Conservation (phyloP, 805 yeast genomes). For the Clavispora fructus region DNA sequence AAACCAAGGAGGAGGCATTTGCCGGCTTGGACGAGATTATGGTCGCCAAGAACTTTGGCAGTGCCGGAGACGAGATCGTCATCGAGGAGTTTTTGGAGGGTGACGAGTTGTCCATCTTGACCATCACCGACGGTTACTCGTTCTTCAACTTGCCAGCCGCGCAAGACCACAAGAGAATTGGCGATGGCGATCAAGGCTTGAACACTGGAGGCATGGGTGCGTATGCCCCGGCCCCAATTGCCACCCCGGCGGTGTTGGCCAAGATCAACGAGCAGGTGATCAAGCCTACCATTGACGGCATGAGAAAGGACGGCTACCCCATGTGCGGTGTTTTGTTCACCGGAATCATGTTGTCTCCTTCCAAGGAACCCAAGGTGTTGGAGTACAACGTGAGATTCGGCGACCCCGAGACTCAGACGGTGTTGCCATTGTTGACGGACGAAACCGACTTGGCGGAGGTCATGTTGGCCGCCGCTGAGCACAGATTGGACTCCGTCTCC, state of each 20-base stretch:
- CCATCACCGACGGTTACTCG: conserved; percentile 91
- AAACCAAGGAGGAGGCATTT: conserved; percentile 75
- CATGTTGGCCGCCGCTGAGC: conserved; percentile 90
- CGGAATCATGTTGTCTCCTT: conserved; percentile 84
- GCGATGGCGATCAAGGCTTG: conserved; percentile 88
- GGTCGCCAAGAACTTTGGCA: conserved; percentile 84
- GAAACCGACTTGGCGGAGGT: conserved; percentile 92
- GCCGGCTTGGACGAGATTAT: conserved; percentile 81
- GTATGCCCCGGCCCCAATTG: conserved; percentile 96
- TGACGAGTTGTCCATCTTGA: conserved; percentile 89
- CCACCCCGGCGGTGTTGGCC: conserved; percentile 66
- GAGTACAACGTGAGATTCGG: conserved; percentile 98
- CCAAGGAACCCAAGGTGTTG: conserved; percentile 82
- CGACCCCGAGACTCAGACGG: conserved; percentile 98
- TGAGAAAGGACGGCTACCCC: conserved; percentile 93
- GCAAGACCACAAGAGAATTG: conserved; percentile 95
- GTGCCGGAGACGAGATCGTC: conserved; percentile 89
- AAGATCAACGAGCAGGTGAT: conserved; percentile 72
- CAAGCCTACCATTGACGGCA: conserved; percentile 89
- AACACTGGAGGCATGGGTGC: conserved; percentile 99
- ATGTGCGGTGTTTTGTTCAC: conserved; percentile 94
- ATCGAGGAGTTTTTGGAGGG: conserved; percentile 96
- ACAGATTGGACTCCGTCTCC: conserved; percentile 79
- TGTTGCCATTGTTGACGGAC: conserved; percentile 74
- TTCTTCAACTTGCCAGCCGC: conserved; percentile 91